These are phyloP conservation scores for Omphalea diandra DNA, from an alignment of 441 rosid genomes.

Conservation along the genomic window DNA sequence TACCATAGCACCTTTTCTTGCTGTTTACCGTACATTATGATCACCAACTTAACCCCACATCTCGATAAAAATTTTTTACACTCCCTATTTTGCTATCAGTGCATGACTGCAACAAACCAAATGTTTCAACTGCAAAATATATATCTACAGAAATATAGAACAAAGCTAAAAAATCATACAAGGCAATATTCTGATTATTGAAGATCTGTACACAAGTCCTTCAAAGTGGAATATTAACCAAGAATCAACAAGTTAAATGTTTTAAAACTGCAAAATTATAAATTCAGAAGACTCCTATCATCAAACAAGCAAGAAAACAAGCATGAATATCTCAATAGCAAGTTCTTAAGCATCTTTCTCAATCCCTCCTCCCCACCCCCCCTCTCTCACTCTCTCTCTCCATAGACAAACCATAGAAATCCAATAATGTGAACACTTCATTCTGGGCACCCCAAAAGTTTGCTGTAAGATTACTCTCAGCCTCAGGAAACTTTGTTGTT, in stretches of 20 bases:
- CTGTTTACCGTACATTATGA: neutral
- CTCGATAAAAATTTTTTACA: neutral
- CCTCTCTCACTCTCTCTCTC: no score
- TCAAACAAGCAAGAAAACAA: neutral
- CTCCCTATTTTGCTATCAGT: neutral
- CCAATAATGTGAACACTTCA: neutral
- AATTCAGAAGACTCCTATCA: neutral
- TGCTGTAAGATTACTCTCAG: neutral
- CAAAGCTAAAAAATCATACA: neutral
- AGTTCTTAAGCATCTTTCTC: neutral
- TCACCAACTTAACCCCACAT: neutral
- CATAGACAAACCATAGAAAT: neutral
- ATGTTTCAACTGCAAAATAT: neutral
- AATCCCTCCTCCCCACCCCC: no score
- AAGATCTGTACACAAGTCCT: neutral
- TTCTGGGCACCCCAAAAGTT: neutral
- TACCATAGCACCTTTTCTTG: neutral
- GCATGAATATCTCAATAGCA: neutral
- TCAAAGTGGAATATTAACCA: neutral
- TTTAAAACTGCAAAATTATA: neutral
- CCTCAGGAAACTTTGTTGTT: slow-evolving; percentile 1
- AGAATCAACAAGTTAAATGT: neutral
- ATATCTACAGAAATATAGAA: neutral
- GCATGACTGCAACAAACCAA: neutral
- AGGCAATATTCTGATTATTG: neutral